Evolutionary conservation across 257 asterid genomes (phyloP).

Genomic region (Lycium barbarum): DNA sequence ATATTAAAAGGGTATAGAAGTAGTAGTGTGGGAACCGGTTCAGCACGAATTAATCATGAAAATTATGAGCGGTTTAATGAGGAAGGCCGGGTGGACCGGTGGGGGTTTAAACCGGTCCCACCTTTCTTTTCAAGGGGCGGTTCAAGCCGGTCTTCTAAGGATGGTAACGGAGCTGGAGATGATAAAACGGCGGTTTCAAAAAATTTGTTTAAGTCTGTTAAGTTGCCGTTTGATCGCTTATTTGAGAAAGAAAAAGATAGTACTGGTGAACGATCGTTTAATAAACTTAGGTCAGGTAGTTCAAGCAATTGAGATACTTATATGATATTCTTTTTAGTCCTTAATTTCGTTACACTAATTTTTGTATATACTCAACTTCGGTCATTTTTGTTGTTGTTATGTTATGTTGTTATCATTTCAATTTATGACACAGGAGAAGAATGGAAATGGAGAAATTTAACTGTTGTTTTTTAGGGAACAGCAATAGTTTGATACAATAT

Average conservation of each 20-base stretch:
- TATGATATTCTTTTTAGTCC: background rate
- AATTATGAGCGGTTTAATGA: conserved; percentile 34
- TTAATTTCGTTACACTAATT: background rate
- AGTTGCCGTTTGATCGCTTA: conserved; percentile 42
- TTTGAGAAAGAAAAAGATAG: conserved; percentile 39
- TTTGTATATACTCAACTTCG: background rate
- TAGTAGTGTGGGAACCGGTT: conserved; percentile 33
- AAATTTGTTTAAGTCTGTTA: conserved; percentile 38
- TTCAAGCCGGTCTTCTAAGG: conserved; percentile 35
- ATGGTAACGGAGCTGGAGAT: conserved; percentile 19
- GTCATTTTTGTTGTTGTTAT: background rate
- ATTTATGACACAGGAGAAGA: background rate
- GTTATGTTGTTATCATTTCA: background rate
- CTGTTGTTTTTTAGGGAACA: background rate
- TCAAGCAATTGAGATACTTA: conserved; percentile 3
- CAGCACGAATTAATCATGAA: background rate
- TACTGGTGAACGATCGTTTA: conserved; percentile 41
- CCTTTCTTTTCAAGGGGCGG: conserved; percentile 35
- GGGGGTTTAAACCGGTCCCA: conserved; percentile 27
- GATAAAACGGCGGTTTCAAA: conserved; percentile 17
- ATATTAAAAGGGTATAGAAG: conserved; percentile 41
- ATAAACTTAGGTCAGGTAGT: conserved; percentile 30
- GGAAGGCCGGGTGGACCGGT: conserved; percentile 35
- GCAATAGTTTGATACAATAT: background rate
- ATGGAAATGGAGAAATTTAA: background rate